Conservation (phyloP, 1,284 basidiomycete genomes). For the Trametes sp. region DNA sequence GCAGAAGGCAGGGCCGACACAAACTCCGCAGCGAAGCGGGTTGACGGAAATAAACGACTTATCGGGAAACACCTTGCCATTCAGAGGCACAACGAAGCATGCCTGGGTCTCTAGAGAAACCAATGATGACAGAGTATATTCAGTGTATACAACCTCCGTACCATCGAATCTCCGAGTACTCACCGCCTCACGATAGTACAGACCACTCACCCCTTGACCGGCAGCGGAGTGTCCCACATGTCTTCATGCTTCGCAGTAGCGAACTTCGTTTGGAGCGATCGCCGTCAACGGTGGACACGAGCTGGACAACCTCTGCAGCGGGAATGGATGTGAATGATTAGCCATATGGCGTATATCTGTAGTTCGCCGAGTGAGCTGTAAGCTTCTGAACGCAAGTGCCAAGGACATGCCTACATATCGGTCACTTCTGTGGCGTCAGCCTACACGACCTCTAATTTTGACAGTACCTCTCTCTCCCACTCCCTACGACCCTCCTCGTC, state of each 20-base stretch:
- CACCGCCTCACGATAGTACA: slow-evolving; percentile 10
- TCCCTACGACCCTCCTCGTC: slow-evolving; percentile 70
- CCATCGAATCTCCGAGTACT: slow-evolving; percentile 17
- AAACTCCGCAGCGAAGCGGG: slow-evolving; percentile 2
- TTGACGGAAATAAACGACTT: neutral
- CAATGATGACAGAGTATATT: neutral
- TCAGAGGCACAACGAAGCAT: neutral
- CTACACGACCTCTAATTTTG: slow-evolving; percentile 62
- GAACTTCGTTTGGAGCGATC: neutral
- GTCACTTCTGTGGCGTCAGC: neutral
- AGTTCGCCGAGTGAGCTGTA: neutral
- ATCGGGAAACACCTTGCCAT: slow-evolving; percentile 8
- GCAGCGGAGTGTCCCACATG: neutral
- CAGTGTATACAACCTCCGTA: neutral
- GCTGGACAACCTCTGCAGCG: neutral
- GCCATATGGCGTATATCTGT: neutral
- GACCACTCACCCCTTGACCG: neutral
- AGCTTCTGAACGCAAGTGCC: neutral
- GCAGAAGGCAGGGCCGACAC: slow-evolving; percentile 2
- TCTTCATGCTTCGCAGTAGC: neutral
- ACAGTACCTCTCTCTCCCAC: slow-evolving; percentile 78
- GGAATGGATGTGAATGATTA: neutral
- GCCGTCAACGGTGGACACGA: neutral
- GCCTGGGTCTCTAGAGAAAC: neutral
- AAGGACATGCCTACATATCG: slow-evolving; percentile 8